These are phyloP conservation scores for Persicaria maculosa DNA, from an alignment of 148 eudicot species.

Conservation along the genomic window DNA sequence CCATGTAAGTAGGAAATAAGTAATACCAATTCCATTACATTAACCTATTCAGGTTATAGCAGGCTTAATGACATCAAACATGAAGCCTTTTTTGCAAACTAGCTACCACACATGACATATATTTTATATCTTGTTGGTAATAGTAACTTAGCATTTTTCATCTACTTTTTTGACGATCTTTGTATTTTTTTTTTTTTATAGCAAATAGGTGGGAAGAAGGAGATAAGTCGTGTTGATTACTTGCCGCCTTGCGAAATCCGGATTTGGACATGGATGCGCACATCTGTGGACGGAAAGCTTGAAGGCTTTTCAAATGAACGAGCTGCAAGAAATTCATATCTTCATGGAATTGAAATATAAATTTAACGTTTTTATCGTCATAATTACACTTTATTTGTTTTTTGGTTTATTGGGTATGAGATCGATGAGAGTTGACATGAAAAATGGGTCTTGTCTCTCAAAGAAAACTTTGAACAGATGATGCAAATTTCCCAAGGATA, in stretches of 20 bases:
- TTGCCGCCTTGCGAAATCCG: conserved; percentile 71
- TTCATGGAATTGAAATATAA: background rate
- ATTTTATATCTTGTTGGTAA: background rate
- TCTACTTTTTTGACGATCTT: background rate
- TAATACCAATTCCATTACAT: background rate
- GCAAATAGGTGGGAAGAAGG: conserved; percentile 72
- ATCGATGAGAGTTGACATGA: conserved; percentile 93
- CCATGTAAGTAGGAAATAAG: background rate
- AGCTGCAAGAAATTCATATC: conserved; percentile 46
- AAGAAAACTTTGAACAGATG: conserved; percentile 67
- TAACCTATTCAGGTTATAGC: background rate
- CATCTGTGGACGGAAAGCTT: conserved; percentile 43
- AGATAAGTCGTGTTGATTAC: conserved; percentile 77
- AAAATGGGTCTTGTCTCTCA: conserved; percentile 72
- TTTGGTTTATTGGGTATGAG: conserved; percentile 55
- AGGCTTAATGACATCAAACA: background rate
- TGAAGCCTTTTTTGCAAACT: background rate
- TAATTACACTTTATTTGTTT: background rate
- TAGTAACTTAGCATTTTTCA: background rate
- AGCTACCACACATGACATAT: background rate
- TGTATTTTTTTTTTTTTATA: background rate
- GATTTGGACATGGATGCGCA: conserved; percentile 70
- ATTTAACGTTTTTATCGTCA: background rate
- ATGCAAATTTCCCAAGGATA: conserved; percentile 88
- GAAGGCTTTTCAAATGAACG: conserved; percentile 60